Conservation (phyloP, 2,329 filamentous ascomycete genomes). For the Diaporthe capsici region DNA sequence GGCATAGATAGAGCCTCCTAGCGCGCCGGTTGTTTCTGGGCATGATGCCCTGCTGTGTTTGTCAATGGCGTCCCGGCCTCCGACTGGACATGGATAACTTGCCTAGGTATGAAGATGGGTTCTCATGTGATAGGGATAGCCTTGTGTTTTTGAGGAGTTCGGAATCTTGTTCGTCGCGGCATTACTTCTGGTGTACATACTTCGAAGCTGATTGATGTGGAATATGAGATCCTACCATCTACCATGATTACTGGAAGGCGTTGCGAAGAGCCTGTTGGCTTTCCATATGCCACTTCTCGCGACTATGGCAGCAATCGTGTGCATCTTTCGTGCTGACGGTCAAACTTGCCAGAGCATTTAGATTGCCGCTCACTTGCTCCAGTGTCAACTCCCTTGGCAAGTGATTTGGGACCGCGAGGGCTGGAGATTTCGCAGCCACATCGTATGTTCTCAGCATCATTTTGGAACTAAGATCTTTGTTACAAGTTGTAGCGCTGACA, state of each 20-base stretch:
- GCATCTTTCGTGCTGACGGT: background rate
- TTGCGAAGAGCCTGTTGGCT: background rate
- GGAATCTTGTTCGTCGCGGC: background rate
- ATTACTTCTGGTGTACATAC: background rate
- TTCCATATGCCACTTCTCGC: background rate
- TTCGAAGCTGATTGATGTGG: background rate
- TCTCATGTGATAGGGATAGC: background rate
- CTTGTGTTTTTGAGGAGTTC: conserved; percentile 6
- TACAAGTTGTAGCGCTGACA: background rate
- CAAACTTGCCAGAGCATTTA: background rate
- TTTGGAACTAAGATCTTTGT: background rate
- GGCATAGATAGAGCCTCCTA: background rate
- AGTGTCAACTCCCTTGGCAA: background rate
- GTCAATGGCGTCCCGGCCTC: background rate
- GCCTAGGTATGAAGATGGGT: background rate
- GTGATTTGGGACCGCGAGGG: background rate
- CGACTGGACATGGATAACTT: too few relatives aligned
- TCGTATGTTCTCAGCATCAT: background rate
- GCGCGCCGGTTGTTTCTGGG: background rate
- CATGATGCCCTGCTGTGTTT: background rate
- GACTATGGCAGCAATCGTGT: background rate
- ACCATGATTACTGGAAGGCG: too few relatives aligned
- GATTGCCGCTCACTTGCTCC: background rate
- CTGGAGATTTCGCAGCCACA: background rate
- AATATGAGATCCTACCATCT: background rate